A percentile compares a stretch with the other conserved stretches of the same genome.
Evolutionary conservation across 2,329 filamentous ascomycete genomes (phyloP).

Genomic region (Stachybotrys echinatus): DNA sequence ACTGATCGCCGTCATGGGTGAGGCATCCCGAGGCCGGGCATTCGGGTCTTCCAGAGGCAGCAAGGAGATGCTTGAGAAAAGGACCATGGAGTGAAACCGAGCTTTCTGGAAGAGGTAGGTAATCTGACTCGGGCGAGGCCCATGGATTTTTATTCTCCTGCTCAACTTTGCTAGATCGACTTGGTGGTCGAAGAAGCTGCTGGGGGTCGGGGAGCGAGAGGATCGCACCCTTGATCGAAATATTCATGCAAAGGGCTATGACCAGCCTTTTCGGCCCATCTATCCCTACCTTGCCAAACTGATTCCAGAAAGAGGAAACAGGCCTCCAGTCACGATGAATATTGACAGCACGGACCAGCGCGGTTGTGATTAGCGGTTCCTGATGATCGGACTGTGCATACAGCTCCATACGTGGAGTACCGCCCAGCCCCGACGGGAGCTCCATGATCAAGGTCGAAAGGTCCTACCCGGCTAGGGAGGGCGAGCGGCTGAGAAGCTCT

Average conservation of each 20-base stretch:
- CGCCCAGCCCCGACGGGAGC: too few species aligned
- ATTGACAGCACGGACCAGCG: background rate
- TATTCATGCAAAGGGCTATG: background rate
- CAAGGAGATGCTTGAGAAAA: too few species aligned
- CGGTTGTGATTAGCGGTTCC: background rate
- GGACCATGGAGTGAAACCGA: background rate
- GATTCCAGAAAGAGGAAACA: background rate
- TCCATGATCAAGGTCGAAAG: too few species aligned
- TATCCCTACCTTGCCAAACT: background rate
- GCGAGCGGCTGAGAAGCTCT: too few species aligned
- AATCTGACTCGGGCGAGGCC: background rate
- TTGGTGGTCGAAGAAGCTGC: background rate
- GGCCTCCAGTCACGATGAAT: background rate
- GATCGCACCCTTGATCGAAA: background rate
- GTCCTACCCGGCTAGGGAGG: too few species aligned
- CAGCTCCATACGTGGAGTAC: background rate
- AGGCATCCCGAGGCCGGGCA: too few species aligned
- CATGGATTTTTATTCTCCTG: background rate
- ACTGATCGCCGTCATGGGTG: too few species aligned
- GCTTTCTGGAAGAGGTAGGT: background rate
- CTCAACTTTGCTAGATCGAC: background rate
- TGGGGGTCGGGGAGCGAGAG: background rate
- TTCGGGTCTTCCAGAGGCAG: too few species aligned
- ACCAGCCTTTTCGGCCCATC: background rate
- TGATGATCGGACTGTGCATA: background rate